Base-by-base conservation (phyloP, 2,329 filamentous ascomycete genomes). In the Beauveria varroae region DNA sequence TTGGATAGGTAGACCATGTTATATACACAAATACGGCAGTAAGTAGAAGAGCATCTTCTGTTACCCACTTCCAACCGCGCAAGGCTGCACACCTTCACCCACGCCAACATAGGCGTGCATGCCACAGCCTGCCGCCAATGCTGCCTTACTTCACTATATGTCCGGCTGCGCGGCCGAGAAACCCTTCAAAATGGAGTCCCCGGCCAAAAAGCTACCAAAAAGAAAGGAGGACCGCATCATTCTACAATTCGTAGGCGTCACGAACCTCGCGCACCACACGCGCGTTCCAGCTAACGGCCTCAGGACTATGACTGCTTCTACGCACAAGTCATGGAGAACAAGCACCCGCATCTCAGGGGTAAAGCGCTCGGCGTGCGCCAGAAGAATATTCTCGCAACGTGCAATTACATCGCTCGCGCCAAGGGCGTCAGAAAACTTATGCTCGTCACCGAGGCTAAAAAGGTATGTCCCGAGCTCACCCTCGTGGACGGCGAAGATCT, bases 251-350 rank as follows among this genome's bases (percentile, higher is more conserved):
- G 90, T 93, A 77, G 71, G 83, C 71, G 28, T 56, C 50, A 49
- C 60, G 63, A 57, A 16, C 12, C 40, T 53, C 49, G 55, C 61
- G 63, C 58, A 18, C 7, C 58, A 49, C 34, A 60, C 12, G 43
- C 16, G n/a, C 59, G 62, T 55, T 44, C 22, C 47, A 28, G 9
- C 64, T 68, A 52, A 65, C 63, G 58, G 28, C 50, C 20, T 12
- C 61, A 88, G 86, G 86, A 90, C 73, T 90, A 92, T 72, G 90
- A 93, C 77, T 96, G 91, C 78, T 98, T 98, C 79, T 98, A 98
- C 73, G 93, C 93, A 24, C 91, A 91, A 55, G 92, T 95, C 9
- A 88, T 95, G 67, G 92, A 97, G 75, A 87, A 88, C 65, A 88
- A 89, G 70, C 86, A 89, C 65, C 91, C 92, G 0, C 78, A 81